phyloP scores from a whole-genome alignment of 768 basidiomycete species.

The Lentinula sp. region DNA sequence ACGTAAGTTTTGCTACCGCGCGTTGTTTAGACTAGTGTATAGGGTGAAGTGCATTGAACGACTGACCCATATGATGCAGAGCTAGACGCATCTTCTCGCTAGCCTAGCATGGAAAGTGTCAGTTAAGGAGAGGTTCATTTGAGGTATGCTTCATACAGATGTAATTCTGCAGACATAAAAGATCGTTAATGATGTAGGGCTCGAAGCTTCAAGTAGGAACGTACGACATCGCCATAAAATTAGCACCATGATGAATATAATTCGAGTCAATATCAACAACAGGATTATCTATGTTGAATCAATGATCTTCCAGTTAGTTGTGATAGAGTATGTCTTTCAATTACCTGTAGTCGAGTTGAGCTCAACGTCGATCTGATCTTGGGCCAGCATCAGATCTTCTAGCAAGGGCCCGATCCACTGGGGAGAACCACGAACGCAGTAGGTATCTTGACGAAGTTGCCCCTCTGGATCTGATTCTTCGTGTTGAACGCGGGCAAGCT shows the following conservation, averaged over 20 bases:
- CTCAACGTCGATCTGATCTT: constrained; percentile 39
- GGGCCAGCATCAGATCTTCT: constrained; percentile 43
- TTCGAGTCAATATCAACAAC: constrained; percentile 67
- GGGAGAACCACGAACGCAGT: constrained; percentile 36
- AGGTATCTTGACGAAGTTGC: constrained; percentile 52
- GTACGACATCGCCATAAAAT: constrained; percentile 63
- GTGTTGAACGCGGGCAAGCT: constrained; percentile 15
- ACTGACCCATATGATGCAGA: constrained; percentile 30
- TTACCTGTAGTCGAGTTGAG: constrained; percentile 52
- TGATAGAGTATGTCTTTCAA: background rate
- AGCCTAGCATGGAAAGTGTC: constrained; percentile 32
- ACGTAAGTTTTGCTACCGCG: constrained; percentile 32
- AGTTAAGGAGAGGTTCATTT: constrained; percentile 19
- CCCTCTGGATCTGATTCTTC: background rate
- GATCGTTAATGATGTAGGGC: background rate
- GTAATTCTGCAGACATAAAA: background rate
- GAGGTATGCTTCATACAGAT: background rate
- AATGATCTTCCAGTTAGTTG: background rate
- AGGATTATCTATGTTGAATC: constrained; percentile 40
- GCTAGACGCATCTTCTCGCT: constrained; percentile 23
- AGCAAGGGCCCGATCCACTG: constrained; percentile 59
- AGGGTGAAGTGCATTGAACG: constrained; percentile 15
- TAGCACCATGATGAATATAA: constrained; percentile 60
- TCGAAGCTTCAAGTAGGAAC: constrained; percentile 12
- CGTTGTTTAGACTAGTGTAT: constrained; percentile 6